These are phyloP conservation scores for Euphorbia corollata DNA, from an alignment of 441 rosid genomes.

Conservation along the genomic window DNA sequence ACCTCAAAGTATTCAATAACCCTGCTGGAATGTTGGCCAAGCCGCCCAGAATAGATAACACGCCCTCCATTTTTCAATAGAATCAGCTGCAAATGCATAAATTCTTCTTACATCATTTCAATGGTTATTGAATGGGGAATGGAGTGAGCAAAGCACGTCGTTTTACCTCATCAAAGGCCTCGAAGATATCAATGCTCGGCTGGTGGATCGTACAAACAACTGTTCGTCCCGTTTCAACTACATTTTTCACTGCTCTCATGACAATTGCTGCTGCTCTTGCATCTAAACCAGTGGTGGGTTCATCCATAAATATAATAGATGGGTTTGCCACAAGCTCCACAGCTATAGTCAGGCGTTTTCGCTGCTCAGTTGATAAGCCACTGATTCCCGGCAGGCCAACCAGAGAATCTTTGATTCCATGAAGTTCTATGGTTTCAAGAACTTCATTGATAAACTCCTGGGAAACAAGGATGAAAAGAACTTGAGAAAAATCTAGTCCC, in stretches of 20 bases:
- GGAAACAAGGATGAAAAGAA: background rate
- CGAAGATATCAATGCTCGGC: slow-evolving; percentile 59
- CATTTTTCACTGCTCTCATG: slow-evolving; percentile 58
- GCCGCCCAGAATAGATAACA: slow-evolving; percentile 42
- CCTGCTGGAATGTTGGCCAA: slow-evolving; percentile 42
- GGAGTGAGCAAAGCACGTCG: background rate
- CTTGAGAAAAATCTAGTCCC: background rate
- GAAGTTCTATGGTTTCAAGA: slow-evolving; percentile 48
- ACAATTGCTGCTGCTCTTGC: slow-evolving; percentile 73
- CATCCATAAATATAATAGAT: slow-evolving; percentile 65
- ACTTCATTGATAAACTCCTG: slow-evolving; percentile 51
- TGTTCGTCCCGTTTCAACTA: slow-evolving; percentile 61
- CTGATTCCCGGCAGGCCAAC: slow-evolving; percentile 46
- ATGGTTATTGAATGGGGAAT: too few species aligned
- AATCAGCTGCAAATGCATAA: slow-evolving; percentile 35
- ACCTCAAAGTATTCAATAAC: slow-evolving; percentile 52
- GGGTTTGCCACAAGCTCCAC: slow-evolving; percentile 75
- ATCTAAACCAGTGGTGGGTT: slow-evolving; percentile 64
- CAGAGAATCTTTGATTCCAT: slow-evolving; percentile 36
- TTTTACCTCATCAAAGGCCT: slow-evolving; percentile 57
- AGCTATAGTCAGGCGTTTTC: slow-evolving; percentile 52
- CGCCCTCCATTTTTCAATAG: slow-evolving; percentile 59
- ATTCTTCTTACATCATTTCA: too few species aligned
- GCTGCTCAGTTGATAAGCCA: slow-evolving; percentile 62
- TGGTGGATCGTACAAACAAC: slow-evolving; percentile 70